phyloP scores from a whole-genome alignment of 2,329 filamentous ascomycete species.

The Elsinoe batatas region DNA sequence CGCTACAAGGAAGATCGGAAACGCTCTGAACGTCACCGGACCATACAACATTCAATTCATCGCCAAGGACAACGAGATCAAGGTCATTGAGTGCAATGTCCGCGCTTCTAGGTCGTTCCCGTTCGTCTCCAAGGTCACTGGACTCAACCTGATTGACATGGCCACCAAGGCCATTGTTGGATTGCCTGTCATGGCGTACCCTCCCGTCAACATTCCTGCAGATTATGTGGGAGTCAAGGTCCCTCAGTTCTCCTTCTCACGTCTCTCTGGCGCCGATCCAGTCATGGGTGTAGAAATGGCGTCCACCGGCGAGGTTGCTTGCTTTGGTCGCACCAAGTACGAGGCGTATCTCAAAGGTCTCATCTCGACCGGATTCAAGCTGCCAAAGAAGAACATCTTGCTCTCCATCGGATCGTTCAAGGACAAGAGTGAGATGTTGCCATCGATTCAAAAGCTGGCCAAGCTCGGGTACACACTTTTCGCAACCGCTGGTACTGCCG shows the following conservation, averaged over 20 bases:
- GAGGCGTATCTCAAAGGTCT: conserved; percentile 96
- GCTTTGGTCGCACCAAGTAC: conserved; percentile 90
- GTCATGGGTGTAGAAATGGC: conserved; percentile 98
- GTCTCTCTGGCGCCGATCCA: conserved; percentile 88
- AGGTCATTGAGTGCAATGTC: conserved; percentile 98
- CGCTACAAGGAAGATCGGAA: conserved; percentile 88
- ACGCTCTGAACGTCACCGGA: conserved; percentile 87
- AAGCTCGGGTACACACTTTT: conserved; percentile 91
- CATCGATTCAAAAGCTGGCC: conserved; percentile 80
- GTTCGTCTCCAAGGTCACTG: conserved; percentile 98
- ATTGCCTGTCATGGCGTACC: conserved; percentile 72
- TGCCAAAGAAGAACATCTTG: conserved; percentile 90
- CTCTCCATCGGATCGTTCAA: conserved; percentile 95
- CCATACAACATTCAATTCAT: conserved; percentile 99
- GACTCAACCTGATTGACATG: conserved; percentile 95
- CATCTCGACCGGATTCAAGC: conserved; percentile 89
- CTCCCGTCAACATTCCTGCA: conserved; percentile 61
- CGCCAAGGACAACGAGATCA: conserved; percentile 98
- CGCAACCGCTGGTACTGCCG: conserved; percentile 89
- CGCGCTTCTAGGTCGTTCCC: conserved; percentile 93
- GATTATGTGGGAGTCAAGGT: conserved; percentile 95
- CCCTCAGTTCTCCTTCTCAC: conserved; percentile 97
- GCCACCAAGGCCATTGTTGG: conserved; percentile 94
- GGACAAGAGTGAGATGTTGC: conserved; percentile 95
- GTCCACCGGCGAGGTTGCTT: conserved; percentile 95